Conservation (phyloP, 2,329 filamentous ascomycete genomes). For the Trichoderma sp. region DNA sequence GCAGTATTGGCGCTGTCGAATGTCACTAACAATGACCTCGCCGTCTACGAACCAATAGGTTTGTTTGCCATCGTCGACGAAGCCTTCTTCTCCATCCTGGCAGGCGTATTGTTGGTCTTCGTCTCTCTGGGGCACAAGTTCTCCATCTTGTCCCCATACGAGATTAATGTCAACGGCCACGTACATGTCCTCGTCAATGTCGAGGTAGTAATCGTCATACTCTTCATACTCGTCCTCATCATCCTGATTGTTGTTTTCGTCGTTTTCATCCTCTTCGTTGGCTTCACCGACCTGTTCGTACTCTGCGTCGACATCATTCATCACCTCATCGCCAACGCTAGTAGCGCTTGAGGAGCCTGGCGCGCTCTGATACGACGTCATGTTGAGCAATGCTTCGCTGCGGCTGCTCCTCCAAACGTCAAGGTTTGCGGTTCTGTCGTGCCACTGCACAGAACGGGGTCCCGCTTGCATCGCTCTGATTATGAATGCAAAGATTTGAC, state of each 20-base stretch:
- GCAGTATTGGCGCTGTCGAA: constrained; percentile 31
- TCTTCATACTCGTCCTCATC: neutral
- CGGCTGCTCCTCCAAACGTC: constrained; percentile 38
- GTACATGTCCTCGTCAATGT: neutral
- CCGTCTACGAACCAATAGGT: neutral
- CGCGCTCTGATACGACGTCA: neutral
- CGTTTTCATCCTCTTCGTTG: neutral
- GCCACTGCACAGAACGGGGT: constrained; percentile 33
- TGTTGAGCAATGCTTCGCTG: neutral
- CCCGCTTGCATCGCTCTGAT: constrained; percentile 35
- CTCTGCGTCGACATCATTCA: neutral
- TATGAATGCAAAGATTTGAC: constrained; percentile 43
- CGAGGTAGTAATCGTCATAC: neutral
- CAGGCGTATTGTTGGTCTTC: neutral
- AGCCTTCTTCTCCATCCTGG: neutral
- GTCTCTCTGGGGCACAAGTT: neutral
- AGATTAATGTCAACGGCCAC: neutral
- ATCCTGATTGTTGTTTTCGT: neutral
- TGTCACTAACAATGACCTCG: neutral
- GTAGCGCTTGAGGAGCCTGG: neutral
- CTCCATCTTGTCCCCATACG: neutral
- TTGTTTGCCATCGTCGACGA: neutral
- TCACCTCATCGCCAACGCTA: neutral
- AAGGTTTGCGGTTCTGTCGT: constrained; percentile 32
- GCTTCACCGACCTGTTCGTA: neutral